Evolutionary conservation across 805 yeast species (phyloP).

Genomic region (Ogataea neopini): DNA sequence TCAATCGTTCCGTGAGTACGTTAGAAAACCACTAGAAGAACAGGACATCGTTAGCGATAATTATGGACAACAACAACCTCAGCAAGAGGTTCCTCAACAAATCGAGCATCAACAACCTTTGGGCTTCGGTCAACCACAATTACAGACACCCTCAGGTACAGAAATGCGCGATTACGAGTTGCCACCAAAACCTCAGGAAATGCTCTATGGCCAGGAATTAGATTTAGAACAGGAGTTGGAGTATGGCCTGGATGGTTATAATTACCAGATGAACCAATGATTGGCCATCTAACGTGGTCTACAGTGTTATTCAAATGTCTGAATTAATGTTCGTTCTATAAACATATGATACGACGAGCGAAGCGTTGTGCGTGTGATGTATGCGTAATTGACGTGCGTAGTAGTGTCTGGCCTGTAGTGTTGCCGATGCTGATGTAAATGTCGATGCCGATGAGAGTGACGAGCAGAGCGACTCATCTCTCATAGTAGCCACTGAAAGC

Average conservation of each 20-base stretch:
- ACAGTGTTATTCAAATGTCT: too few relatives aligned
- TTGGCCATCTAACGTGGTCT: too few relatives aligned
- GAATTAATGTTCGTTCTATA: too few relatives aligned
- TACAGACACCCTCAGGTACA: slow-evolving; percentile 46
- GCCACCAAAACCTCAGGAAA: slow-evolving; percentile 68
- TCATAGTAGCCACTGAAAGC: slow-evolving; percentile 58
- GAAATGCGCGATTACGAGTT: slow-evolving; percentile 49
- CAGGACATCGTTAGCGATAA: slow-evolving; percentile 39
- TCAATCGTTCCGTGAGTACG: slow-evolving; percentile 72
- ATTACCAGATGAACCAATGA: slow-evolving; percentile 13
- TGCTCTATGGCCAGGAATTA: slow-evolving; percentile 32
- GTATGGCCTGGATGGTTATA: slow-evolving; percentile 62
- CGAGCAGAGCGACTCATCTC: too few relatives aligned
- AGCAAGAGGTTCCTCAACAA: slow-evolving; percentile 17
- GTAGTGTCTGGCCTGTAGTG: too few relatives aligned
- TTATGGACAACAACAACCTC: slow-evolving; percentile 22
- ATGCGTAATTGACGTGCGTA: too few relatives aligned
- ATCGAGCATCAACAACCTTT: slow-evolving; percentile 18
- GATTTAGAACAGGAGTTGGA: slow-evolving; percentile 68
- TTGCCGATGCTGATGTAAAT: too few relatives aligned
- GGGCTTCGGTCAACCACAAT: slow-evolving; percentile 33
- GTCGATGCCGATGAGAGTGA: too few relatives aligned
- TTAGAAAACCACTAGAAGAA: slow-evolving; percentile 69
- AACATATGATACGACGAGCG: too few relatives aligned
- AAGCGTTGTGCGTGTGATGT: too few relatives aligned